Evolutionary conservation across 2,329 filamentous ascomycete genomes (phyloP).

Genomic region (Lachnellula cervina): DNA sequence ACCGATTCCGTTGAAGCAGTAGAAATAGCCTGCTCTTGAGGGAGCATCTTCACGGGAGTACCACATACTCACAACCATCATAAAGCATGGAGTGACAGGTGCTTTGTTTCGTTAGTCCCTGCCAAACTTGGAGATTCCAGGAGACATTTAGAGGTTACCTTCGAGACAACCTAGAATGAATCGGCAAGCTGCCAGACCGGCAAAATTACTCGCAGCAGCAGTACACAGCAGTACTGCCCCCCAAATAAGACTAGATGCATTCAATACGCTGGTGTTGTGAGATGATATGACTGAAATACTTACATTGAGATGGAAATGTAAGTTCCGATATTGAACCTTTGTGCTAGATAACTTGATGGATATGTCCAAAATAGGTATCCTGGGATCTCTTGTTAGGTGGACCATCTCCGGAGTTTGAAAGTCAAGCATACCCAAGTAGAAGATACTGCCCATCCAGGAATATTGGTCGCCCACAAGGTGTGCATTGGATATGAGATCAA

Average conservation of each 20-base stretch:
- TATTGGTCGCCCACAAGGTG: slow-evolving; percentile 39
- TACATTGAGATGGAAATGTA: slow-evolving; percentile 4
- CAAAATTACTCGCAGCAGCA: slow-evolving; percentile 53
- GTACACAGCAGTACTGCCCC: slow-evolving; percentile 54
- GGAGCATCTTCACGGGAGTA: slow-evolving; percentile 65
- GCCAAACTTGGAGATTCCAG: too few species aligned
- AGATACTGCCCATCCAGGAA: slow-evolving; percentile 42
- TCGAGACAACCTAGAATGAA: slow-evolving; percentile 65
- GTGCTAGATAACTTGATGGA: slow-evolving; percentile 1
- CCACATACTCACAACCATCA: slow-evolving; percentile 63
- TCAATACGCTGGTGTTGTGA: too few species aligned
- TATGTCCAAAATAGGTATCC: slow-evolving; percentile 6
- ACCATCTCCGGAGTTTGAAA: too few species aligned
- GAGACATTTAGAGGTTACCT: too few species aligned
- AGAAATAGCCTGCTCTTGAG: slow-evolving; percentile 56
- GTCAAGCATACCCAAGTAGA: slow-evolving; percentile 35
- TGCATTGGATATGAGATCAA: slow-evolving; percentile 42
- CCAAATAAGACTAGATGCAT: slow-evolving; percentile 53
- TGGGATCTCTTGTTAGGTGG: too few species aligned
- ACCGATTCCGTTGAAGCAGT: slow-evolving; percentile 57
- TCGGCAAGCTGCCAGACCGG: slow-evolving; percentile 55
- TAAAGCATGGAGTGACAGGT: slow-evolving; percentile 63
- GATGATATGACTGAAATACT: too few species aligned
- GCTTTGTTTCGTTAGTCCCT: too few species aligned
- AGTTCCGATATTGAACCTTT: not conserved